Conservation (phyloP, 2,329 filamentous ascomycete species). For the Diaporthe nobilis region DNA sequence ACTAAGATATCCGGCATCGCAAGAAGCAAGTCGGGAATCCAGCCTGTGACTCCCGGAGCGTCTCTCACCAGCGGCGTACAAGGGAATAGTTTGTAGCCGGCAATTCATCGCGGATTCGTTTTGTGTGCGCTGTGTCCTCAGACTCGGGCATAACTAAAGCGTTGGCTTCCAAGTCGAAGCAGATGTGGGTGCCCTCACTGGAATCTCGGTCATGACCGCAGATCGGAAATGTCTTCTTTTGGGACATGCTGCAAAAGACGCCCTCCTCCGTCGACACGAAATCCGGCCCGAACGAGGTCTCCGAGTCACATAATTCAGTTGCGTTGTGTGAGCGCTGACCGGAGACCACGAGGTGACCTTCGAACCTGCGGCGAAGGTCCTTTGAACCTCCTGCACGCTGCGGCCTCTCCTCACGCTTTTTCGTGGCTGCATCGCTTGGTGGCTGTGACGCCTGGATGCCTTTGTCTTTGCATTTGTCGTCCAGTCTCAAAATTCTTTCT, state of each 20-base stretch:
- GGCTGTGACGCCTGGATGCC: not conserved
- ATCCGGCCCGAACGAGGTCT: not conserved
- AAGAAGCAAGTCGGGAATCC: not conserved
- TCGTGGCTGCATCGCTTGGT: too few relatives aligned
- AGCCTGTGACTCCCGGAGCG: not conserved
- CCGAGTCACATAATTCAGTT: slow-evolving; percentile 4
- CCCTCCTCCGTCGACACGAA: slow-evolving; percentile 9
- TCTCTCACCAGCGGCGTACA: not conserved
- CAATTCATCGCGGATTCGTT: not conserved
- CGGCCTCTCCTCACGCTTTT: not conserved
- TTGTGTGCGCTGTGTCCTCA: not conserved
- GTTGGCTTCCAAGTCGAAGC: not conserved
- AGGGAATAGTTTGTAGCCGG: not conserved
- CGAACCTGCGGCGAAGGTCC: not conserved
- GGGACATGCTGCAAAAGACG: slow-evolving; percentile 21
- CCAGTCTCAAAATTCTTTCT: not conserved
- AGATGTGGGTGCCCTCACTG: not conserved
- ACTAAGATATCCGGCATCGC: not conserved
- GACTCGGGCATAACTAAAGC: not conserved
- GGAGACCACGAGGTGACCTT: not conserved
- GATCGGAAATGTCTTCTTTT: slow-evolving; percentile 7
- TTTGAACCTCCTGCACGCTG: not conserved
- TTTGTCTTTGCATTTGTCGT: not conserved
- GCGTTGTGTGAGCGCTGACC: not conserved
- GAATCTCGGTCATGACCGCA: not conserved